Evolutionary conservation across 2,329 filamentous ascomycete genomes (phyloP).

Genomic region (Apiospora phragmitis): DNA sequence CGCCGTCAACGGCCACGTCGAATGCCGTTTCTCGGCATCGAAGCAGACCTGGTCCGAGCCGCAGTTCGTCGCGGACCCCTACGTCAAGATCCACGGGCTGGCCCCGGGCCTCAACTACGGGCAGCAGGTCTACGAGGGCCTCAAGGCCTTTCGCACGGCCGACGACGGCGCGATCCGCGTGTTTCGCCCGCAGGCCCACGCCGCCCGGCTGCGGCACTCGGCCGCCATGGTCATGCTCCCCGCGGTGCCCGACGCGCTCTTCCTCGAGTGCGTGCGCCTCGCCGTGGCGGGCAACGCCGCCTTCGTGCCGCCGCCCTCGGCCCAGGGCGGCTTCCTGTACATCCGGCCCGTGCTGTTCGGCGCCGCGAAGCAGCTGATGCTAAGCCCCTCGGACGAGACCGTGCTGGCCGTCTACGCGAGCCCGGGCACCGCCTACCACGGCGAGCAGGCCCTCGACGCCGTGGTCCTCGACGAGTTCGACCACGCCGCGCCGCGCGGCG

Average conservation of each 20-base stretch:
- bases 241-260: slow-evolving; percentile 57
- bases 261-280: slow-evolving; percentile 57
- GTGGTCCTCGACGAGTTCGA: slow-evolving; percentile 70
- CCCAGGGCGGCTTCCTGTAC: slow-evolving; percentile 67
- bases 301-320: slow-evolving; percentile 64
- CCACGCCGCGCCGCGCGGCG: slow-evolving; percentile 65
- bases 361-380: slow-evolving; percentile 60
- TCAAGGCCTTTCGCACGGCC: neutral
- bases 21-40: neutral
- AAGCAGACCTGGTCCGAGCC: neutral
- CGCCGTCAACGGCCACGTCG: slow-evolving; percentile 4
- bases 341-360: slow-evolving; percentile 67
- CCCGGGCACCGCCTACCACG: slow-evolving; percentile 67
- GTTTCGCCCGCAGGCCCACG: slow-evolving; percentile 65
- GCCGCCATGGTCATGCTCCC: slow-evolving; percentile 65
- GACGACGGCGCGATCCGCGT: slow-evolving; percentile 50
- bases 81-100: neutral
- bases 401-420: slow-evolving; percentile 63
- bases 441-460: slow-evolving; percentile 61
- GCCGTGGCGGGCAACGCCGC: slow-evolving; percentile 67
- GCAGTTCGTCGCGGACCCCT: neutral
- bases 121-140: neutral
- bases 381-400: slow-evolving; percentile 64
- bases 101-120: slow-evolving; percentile 3
- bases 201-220: slow-evolving; percentile 62